A percentile compares a stretch with the other conserved stretches of the same genome.
phyloP scores from a whole-genome alignment of 371 early-diverging fungal species.

The Apophysomyces ossiformis region DNA sequence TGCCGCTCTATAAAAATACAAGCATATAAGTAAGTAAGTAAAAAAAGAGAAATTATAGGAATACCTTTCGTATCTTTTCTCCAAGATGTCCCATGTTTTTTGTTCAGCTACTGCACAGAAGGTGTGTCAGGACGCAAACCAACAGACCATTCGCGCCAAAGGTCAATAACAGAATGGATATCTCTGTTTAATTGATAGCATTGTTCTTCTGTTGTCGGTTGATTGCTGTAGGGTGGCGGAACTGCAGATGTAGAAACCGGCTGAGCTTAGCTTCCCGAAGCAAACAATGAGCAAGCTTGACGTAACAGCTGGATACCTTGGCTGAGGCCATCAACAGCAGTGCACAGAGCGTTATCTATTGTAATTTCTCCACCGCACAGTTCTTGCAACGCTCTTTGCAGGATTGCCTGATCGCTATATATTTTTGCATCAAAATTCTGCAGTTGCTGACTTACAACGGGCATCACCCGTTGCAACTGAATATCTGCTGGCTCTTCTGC shows the following conservation, averaged over 20 bases:
- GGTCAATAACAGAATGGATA: background rate
- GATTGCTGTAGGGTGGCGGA: background rate
- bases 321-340: background rate
- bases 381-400: background rate
- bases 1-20: background rate
- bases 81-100: slow-evolving; percentile 2
- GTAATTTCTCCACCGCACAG: background rate
- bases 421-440: background rate
- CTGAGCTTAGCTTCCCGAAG: background rate
- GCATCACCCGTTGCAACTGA: background rate
- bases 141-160: slow-evolving; percentile 18
- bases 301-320: background rate
- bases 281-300: background rate
- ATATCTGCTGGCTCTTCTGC: background rate
- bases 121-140: background rate
- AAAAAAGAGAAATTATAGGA: background rate
- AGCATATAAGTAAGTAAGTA: background rate
- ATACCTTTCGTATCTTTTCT: slow-evolving; percentile 2
- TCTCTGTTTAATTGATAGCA: slow-evolving; percentile 3
- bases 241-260: background rate
- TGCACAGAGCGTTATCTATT: background rate
- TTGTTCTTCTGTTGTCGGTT: background rate
- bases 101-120: background rate
- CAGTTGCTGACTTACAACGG: background rate
- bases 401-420: background rate